Percentiles rank a stretch among this genome's conserved stretches.
Evolutionary conservation across 75 land plant species (phyloP).

Genomic region (Azolla pinnata): DNA sequence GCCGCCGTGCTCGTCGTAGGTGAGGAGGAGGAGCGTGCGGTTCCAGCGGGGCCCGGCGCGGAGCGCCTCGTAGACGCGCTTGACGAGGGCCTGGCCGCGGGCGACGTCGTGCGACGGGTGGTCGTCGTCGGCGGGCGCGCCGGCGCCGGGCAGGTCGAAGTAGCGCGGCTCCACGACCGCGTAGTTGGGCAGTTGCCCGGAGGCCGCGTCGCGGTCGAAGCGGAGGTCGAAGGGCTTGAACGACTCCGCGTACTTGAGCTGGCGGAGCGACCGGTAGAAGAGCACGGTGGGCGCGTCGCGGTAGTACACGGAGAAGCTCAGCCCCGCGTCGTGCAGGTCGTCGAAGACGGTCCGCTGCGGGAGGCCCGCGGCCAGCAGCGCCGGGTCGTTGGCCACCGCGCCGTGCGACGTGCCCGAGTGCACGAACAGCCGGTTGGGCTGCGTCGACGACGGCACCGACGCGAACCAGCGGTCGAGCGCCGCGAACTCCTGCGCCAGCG

Average conservation of each 20-base stretch:
- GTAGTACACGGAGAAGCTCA: constrained; percentile 65
- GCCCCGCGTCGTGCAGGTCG: constrained; percentile 56
- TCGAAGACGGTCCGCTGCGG: constrained; percentile 94
- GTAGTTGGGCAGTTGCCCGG: constrained; percentile 61
- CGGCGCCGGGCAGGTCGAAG: constrained; percentile 32
- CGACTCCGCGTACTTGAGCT: constrained; percentile 44
- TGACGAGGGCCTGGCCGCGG: constrained; percentile 63
- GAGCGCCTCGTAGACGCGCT: constrained; percentile 83
- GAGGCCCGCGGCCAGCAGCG: constrained; percentile 36
- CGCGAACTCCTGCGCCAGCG: constrained; percentile 59
- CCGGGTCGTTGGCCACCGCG: constrained; percentile 37
- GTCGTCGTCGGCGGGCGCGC: constrained; percentile 85
- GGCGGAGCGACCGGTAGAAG: constrained; percentile 62
- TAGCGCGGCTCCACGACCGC: constrained; percentile 78
- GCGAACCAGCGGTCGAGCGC: constrained; percentile 89
- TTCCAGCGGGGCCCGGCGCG: constrained; percentile 84
- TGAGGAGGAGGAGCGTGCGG: constrained; percentile 65
- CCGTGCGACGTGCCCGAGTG: constrained; percentile 89
- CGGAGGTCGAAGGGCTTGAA: constrained; percentile 38
- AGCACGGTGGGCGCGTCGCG: constrained; percentile 65
- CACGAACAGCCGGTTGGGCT: constrained; percentile 80
- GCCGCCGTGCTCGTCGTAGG: constrained; percentile 97
- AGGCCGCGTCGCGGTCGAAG: constrained; percentile 45
- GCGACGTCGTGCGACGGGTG: constrained; percentile 92
- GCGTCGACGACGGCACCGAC: constrained; percentile 76